These are phyloP conservation scores for Gentiana dahurica DNA, from an alignment of 257 asterid genomes.

Conservation along the genomic window DNA sequence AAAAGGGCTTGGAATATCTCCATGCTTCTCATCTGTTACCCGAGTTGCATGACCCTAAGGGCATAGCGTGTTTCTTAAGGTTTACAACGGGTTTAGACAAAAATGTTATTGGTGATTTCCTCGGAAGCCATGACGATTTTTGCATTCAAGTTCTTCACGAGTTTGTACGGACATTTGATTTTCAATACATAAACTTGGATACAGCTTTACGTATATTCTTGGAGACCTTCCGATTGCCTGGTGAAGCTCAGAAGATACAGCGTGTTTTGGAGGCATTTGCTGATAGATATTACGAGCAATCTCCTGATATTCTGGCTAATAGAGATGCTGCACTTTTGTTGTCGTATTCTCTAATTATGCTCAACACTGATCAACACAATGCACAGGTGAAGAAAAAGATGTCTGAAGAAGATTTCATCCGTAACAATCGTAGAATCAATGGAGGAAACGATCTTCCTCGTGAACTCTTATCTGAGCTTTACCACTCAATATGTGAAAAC, in stretches of 20 bases:
- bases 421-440: constrained; percentile 78
- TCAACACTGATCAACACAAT: constrained; percentile 90
- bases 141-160: constrained; percentile 75
- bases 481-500: constrained; percentile 71
- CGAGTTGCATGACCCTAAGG: constrained; percentile 52
- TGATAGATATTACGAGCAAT: constrained; percentile 77
- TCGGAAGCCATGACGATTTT: constrained; percentile 88
- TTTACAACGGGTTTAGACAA: constrained; percentile 73
- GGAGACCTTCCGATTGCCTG: constrained; percentile 90
- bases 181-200: constrained; percentile 64
- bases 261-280: constrained; percentile 95
- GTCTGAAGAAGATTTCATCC: constrained; percentile 89
- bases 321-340: constrained; percentile 84
- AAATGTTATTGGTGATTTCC: constrained; percentile 66
- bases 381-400: constrained; percentile 94
- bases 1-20: constrained; percentile 77
- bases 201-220: constrained; percentile 76
- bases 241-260: constrained; percentile 94
- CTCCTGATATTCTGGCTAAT: constrained; percentile 63
- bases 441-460: constrained; percentile 94
- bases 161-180: constrained; percentile 74
- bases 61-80: constrained; percentile 79
- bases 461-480: constrained; percentile 71
- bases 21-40: constrained; percentile 64
- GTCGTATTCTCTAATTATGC: constrained; percentile 82